phyloP scores from a whole-genome alignment of 2,329 filamentous ascomycete species.

The Penicillium sp. region DNA sequence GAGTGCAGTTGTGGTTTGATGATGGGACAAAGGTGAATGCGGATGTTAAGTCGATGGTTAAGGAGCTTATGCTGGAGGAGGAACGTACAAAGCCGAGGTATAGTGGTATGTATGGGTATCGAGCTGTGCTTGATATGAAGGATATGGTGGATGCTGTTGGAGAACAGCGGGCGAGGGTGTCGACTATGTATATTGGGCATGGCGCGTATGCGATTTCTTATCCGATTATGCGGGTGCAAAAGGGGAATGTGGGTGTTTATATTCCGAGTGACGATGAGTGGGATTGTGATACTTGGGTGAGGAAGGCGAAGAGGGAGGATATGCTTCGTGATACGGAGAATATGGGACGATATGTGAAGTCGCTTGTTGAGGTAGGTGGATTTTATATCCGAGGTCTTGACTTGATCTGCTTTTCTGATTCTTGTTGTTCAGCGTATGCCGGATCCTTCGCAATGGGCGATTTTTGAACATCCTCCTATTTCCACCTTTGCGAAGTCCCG shows the following conservation, averaged over 20 bases:
- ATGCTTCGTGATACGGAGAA: conserved; percentile 25
- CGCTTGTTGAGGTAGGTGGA: conserved; percentile 26
- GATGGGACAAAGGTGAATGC: conserved; percentile 29
- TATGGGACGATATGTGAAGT: conserved; percentile 29
- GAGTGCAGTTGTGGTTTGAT: conserved; percentile 25
- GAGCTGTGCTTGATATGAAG: conserved; percentile 34
- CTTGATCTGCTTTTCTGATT: not conserved
- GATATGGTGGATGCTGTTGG: conserved; percentile 32
- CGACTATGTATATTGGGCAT: conserved; percentile 30
- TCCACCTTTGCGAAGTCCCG: conserved; percentile 29
- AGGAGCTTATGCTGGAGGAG: conserved; percentile 28
- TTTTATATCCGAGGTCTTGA: not conserved
- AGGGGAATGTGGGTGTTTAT: conserved; percentile 33
- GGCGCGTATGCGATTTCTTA: conserved; percentile 33
- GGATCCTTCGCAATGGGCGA: conserved; percentile 35
- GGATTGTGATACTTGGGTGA: conserved; percentile 31
- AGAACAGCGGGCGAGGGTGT: conserved; percentile 28
- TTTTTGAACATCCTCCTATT: conserved; percentile 33
- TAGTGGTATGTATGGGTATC: conserved; percentile 35
- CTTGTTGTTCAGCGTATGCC: conserved; percentile 24
- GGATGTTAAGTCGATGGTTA: conserved; percentile 29
- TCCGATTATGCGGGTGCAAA: conserved; percentile 32
- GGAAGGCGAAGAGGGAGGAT: conserved; percentile 27
- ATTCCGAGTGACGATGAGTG: conserved; percentile 23
- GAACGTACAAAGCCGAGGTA: conserved; percentile 24